Conservation (phyloP, 1,284 basidiomycete genomes). For the Tilletia setariae region DNA sequence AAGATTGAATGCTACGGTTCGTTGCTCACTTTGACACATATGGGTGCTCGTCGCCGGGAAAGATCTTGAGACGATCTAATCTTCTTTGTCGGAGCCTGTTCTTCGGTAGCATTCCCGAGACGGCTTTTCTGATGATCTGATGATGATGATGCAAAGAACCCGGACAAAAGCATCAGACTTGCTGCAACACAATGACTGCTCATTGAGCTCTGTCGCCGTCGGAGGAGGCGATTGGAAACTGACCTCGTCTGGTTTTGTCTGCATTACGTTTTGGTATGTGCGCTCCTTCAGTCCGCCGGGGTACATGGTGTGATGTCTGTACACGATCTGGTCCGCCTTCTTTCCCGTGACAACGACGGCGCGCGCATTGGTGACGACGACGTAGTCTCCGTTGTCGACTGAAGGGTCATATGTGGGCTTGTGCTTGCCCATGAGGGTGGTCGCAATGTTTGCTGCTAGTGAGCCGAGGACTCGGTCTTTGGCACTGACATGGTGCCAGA, state of each 20-base stretch:
- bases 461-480: slow-evolving; percentile 84
- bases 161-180: background rate
- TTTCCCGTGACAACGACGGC: slow-evolving; percentile 82
- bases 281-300: slow-evolving; percentile 79
- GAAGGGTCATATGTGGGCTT: slow-evolving; percentile 92
- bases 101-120: slow-evolving; percentile 54
- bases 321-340: slow-evolving; percentile 82
- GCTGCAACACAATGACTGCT: too few relatives aligned
- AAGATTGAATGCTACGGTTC: background rate
- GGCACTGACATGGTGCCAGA: slow-evolving; percentile 95
- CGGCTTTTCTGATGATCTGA: slow-evolving; percentile 49
- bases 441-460: slow-evolving; percentile 86
- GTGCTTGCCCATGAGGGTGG: slow-evolving; percentile 97
- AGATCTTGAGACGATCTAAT: slow-evolving; percentile 50
- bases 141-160: background rate
- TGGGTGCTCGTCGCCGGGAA: slow-evolving; percentile 45
- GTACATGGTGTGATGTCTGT: slow-evolving; percentile 85
- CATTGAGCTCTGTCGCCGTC: too few relatives aligned
- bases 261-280: slow-evolving; percentile 48
- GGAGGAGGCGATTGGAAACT: slow-evolving; percentile 47
- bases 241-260: slow-evolving; percentile 85
- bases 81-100: slow-evolving; percentile 51
- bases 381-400: slow-evolving; percentile 71
- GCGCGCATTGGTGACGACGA: slow-evolving; percentile 86
- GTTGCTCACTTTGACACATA: slow-evolving; percentile 42